Evolutionary conservation across 345 rosid species (phyloP).

Genomic region (Psidium guajava): DNA sequence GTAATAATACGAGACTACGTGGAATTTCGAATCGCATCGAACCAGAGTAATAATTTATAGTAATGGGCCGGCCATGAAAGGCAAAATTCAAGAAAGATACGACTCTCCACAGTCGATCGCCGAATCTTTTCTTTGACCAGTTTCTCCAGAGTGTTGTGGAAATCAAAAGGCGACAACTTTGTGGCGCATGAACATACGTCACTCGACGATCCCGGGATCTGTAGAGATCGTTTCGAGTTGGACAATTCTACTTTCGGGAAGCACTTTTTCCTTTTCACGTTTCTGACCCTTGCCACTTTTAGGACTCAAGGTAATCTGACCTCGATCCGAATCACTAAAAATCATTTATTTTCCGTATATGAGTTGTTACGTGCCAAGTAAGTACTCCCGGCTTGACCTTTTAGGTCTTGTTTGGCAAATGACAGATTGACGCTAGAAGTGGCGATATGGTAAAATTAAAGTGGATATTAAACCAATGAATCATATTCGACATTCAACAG

Average conservation of each 20-base stretch:
- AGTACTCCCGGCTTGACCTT: no score
- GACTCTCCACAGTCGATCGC: neutral
- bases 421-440: neutral
- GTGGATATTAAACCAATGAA: neutral
- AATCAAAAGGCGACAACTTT: neutral
- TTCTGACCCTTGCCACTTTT: no score
- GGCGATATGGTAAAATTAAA: rapidly evolving
- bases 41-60: neutral
- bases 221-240: neutral
- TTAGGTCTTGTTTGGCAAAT: neutral
- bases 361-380: no score
- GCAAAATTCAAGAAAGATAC: neutral
- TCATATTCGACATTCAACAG: neutral
- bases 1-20: no score
- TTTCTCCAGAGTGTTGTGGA: neutral
- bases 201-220: neutral
- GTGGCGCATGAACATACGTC: neutral
- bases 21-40: neutral
- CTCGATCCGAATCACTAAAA: neutral
- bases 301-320: no score
- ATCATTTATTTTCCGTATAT: neutral
- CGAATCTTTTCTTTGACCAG: neutral
- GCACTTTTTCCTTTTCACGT: neutral
- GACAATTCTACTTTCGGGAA: neutral
- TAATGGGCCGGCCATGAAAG: neutral